Conservation (phyloP, 352 stramenopile genomes). For the Pythium apleroticum region DNA sequence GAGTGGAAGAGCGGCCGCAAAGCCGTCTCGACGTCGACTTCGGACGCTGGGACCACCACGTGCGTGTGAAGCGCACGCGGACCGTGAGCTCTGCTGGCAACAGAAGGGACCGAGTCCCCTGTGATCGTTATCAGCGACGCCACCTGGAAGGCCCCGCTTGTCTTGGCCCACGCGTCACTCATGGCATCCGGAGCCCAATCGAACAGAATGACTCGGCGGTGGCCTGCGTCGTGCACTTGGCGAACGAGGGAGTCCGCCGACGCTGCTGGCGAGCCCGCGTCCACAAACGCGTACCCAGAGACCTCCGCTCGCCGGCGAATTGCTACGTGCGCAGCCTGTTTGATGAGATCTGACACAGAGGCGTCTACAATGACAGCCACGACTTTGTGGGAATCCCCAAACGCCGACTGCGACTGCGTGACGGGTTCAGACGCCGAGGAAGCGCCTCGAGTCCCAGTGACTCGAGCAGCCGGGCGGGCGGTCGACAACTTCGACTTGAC, state of each 20-base stretch:
- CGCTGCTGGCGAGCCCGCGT: slow-evolving; percentile 13
- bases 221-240: slow-evolving; percentile 5
- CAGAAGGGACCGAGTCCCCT: neutral
- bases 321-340: neutral
- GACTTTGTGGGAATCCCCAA: neutral
- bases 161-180: neutral
- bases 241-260: neutral
- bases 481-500: neutral
- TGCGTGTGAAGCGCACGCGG: neutral
- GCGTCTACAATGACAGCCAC: slow-evolving; percentile 19
- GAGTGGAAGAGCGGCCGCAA: slow-evolving; percentile 27
- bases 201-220: slow-evolving; percentile 25
- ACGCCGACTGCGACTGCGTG: neutral
- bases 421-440: neutral
- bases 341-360: neutral
- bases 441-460: neutral
- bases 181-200: slow-evolving; percentile 4
- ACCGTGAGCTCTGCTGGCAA: neutral
- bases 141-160: neutral
- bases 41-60: slow-evolving; percentile 5
- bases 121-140: slow-evolving; percentile 8
- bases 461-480: neutral
- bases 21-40: neutral
- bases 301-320: neutral
- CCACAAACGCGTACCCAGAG: slow-evolving; percentile 35